Base-by-base conservation (phyloP, 2,329 filamentous ascomycete genomes). In the Exophiala calicioides region DNA sequence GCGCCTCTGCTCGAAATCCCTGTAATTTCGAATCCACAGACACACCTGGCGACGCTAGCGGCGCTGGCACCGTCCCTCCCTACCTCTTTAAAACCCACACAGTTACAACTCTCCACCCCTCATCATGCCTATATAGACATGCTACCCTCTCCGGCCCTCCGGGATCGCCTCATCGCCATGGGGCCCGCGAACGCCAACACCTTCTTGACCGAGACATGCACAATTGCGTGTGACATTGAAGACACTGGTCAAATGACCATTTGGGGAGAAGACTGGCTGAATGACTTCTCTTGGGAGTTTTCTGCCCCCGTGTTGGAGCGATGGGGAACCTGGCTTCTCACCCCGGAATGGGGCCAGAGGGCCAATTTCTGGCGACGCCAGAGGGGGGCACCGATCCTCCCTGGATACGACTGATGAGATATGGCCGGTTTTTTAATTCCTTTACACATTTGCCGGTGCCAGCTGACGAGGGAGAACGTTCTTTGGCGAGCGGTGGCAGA, bases 71-170 rank as follows among this genome's bases (percentile, higher is more conserved):
- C 62, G 6, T 58, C 57, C 4, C 57, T 72, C 13, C 68, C 68
- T 1, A 42, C 34, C 13, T 37, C 60, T 6, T 53, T 72, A 5
- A 67, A 65, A 51, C 69, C 69, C 3, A 68, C 60, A n/a, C 59
- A 63, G 47, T 52, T 63, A 19, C 69, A 72, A 45, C 62, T 72
- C 4, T 60, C 63, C 18, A 69, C 62, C 2, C 63, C 68, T 12
- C 69, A 72, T 45, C 68, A 68, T 52, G 67, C 64, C 39, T 69
- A 65, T 40, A 70, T 72, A 44, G 69, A 72, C 50, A 60, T 71
- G 60, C 61, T 72, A 13, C 67, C 69, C 8, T 71, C 68, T 5
- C 67, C 66, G 3, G 50, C 56, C 5, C 58, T 72, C n/a, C 62
- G 69, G 33, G 66, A 71, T 36, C 58, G 62, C 4, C 56, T 72